Evolutionary conservation across 2,329 filamentous ascomycete genomes (phyloP), one percentile per base, ranked within the genome.

Genomic region (Xylaria sp.): DNA sequence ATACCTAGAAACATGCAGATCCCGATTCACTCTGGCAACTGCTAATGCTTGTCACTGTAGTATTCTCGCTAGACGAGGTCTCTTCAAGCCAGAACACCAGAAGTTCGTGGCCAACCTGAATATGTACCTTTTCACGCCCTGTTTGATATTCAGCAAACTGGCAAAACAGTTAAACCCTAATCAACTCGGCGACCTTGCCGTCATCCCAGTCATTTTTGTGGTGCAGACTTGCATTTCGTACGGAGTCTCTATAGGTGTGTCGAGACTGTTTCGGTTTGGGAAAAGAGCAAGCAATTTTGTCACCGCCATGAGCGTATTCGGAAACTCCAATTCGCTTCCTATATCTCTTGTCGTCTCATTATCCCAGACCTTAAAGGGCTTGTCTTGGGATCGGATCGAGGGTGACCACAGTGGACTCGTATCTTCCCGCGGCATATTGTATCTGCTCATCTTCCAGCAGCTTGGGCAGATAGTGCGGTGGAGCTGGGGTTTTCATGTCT

Each of bases 41-140:
- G 13, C 68, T 70, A 25, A 70, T 61, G 3, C 23, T 12, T 3
- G 6, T 39, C 41, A 13, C 1, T 59, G 15, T 37, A 70, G 69
- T 82, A 91, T 99, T 72, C 90, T 98, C 63, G 96, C 96, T 13
- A 87, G 92, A 48, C 87, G 94, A 76, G 96, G 96, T 79, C 92
- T 97, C 83, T 98, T 99, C 81, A 94, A 97, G 81, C 94, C 93
- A 72, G 94, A 97, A 61, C 93, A 94, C 80, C 96, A 99, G 81
- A 98, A 98, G 82, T 97, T 99, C 78, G 86, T 98, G 60, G 95
- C 96, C 63, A 98, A 99, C 78, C 86, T 99, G 74, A 99, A 99
- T 80, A 94, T 98, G 68, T 93, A 92, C 84, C 87, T 99, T 51
- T 99, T 99, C 82, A 99, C 96, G 37, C 96, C 96, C 73, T 98